Base-by-base conservation (phyloP, 495 filamentous ascomycete species). In the Aspergillus taichungensis region DNA sequence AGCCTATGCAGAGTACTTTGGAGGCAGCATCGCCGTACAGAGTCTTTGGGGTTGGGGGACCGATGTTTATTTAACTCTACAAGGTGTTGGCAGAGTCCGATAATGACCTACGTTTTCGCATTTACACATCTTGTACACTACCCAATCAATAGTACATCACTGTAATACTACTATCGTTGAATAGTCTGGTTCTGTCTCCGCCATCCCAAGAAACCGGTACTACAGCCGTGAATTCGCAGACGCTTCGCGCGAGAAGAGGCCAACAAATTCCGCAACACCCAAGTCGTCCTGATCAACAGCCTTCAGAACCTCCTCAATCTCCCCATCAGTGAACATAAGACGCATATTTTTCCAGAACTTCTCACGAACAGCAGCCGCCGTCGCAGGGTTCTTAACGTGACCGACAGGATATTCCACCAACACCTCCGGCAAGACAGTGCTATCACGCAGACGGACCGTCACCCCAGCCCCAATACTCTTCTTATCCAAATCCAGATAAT, bases 1-100 rank as follows among this genome's bases (percentile, higher is more conserved):
- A 52, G 91, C 92, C 0, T 98, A 98, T 66, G 92, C 92, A 0
- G 90, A 98, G 67, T 96, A 97, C 57, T 98, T 98, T 72, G 92
- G 92, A 2, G 92, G 92, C 1, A 88, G 91, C n/a, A 88, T 98
- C 50, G 79, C 78, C 6, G 82, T 98, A 46, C 92, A 97, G 74
- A 95, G 87, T 56, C 59, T 96, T 30, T 95, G 85, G 73, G 92
- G 92, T 10, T 98, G 92, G 92, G 92, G 92, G 3, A 82, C 83
- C 42, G 78, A 90, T 71, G 85, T 90, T 10, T 90, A 88, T 61
- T 50, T 90, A 46, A 84, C 77, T 34, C 57, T 98, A 53, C 86
- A 88, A 60, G 92, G 92, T 8, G 83, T 98, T 32, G 88, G 87
- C 3, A 84, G 73, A 60, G 77, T 84, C 27, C 60, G 64, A 37